phyloP scores from a whole-genome alignment of 345 rosid species.

The Noccaea bulbosa region DNA sequence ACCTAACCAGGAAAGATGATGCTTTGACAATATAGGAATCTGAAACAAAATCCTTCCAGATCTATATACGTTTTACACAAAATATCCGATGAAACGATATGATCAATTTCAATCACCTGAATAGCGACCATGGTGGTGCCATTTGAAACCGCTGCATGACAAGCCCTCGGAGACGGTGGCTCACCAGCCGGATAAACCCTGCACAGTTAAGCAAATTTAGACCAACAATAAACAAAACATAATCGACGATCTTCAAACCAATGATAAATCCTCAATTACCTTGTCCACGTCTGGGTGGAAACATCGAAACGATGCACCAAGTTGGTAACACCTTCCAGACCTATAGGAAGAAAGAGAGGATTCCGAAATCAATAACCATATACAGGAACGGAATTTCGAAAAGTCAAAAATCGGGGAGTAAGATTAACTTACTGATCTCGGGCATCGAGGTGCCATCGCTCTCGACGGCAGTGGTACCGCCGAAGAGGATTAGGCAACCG shows the following conservation, averaged over 20 bases:
- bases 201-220: constrained; percentile 20
- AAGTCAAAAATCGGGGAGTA: not conserved
- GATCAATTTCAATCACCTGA: constrained; percentile 60
- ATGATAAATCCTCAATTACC: constrained; percentile 43
- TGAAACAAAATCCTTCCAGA: not conserved
- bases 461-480: constrained; percentile 75
- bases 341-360: constrained; percentile 40
- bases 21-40: not conserved
- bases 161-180: constrained; percentile 86
- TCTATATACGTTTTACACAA: not conserved
- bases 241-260: not conserved
- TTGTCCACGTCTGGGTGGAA: constrained; percentile 72
- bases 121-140: constrained; percentile 66
- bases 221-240: not conserved
- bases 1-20: not conserved
- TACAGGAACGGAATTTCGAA: not conserved
- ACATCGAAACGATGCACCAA: constrained; percentile 70
- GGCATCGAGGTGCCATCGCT: constrained; percentile 62
- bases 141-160: constrained; percentile 74
- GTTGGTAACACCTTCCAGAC: constrained; percentile 76
- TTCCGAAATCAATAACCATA: not conserved
- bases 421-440: constrained; percentile 61
- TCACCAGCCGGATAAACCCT: constrained; percentile 76
- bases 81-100: not conserved
- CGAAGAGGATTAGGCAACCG: constrained; percentile 79